Conservation (phyloP, 257 asterid genomes). For the Misopates orontium region DNA sequence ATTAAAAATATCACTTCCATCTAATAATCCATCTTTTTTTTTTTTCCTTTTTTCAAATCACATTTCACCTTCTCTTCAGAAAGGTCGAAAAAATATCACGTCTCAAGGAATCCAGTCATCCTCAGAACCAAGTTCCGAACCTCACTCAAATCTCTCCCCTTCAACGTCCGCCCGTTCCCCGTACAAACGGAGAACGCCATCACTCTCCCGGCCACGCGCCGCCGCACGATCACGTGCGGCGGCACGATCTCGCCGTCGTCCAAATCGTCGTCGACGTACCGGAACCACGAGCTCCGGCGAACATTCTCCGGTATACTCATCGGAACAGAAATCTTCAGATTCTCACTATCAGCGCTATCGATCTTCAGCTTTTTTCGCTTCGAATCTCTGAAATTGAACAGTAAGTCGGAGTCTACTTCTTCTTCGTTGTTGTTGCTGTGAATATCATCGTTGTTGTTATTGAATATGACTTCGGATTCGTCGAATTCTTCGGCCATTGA, state of each 20-base stretch:
- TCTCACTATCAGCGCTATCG: slow-evolving; percentile 7
- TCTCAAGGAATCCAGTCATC: slow-evolving; percentile 82
- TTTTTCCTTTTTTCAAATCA: not conserved
- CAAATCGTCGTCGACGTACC: slow-evolving; percentile 27
- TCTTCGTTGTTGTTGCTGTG: slow-evolving; percentile 16
- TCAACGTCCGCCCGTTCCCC: slow-evolving; percentile 73
- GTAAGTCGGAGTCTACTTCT: not conserved
- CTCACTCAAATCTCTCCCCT: slow-evolving; percentile 73
- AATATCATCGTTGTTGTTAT: not conserved
- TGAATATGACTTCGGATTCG: slow-evolving; percentile 61
- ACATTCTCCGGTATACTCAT: slow-evolving; percentile 52
- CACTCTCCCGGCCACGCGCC: slow-evolving; percentile 63
- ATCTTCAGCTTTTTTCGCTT: slow-evolving; percentile 37
- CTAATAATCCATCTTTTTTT: too few relatives aligned
- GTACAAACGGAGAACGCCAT: slow-evolving; percentile 78
- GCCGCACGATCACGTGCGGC: slow-evolving; percentile 67
- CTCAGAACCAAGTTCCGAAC: slow-evolving; percentile 68
- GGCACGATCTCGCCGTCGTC: slow-evolving; percentile 66
- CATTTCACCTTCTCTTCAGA: not conserved
- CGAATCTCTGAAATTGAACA: slow-evolving; percentile 4
- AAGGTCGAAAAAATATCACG: slow-evolving; percentile 31
- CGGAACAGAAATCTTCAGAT: slow-evolving; percentile 37
- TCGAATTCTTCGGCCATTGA: slow-evolving; percentile 74
- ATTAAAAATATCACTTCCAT: too few relatives aligned
- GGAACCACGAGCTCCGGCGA: slow-evolving; percentile 41